phyloP scores from a whole-genome alignment of 345 rosid species.

The Gossypium ekmanianum region DNA sequence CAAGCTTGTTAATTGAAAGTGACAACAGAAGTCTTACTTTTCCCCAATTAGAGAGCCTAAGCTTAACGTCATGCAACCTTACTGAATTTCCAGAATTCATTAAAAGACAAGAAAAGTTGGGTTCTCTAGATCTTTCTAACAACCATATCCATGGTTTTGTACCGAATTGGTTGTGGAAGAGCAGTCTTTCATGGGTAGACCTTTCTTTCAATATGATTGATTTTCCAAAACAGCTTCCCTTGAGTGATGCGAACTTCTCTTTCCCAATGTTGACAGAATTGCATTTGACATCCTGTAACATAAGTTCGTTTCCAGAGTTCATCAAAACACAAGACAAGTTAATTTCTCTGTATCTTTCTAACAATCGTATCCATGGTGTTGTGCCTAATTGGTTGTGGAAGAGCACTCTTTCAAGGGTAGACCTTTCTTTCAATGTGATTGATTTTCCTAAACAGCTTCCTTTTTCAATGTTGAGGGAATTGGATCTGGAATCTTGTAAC shows the following conservation, averaged over 20 bases:
- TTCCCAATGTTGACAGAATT: neutral
- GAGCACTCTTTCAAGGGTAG: rapidly evolving
- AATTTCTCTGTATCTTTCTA: neutral
- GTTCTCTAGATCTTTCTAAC: too few species aligned
- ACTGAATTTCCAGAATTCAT: constrained; percentile 1
- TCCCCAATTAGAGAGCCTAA: neutral
- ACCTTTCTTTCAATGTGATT: too few species aligned
- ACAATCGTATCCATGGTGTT: neutral
- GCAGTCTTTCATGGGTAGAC: too few species aligned
- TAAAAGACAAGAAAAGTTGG: neutral
- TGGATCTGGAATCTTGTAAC: too few species aligned
- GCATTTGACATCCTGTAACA: rapidly evolving
- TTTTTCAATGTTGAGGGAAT: too few species aligned
- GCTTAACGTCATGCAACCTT: neutral
- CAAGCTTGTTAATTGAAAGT: neutral
- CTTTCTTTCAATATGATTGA: too few species aligned
- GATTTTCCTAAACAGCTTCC: too few species aligned
- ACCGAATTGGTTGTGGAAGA: too few species aligned
- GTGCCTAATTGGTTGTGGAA: too few species aligned
- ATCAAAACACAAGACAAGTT: neutral
- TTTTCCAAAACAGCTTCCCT: too few species aligned
- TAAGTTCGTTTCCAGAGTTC: too few species aligned
- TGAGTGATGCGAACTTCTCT: neutral
- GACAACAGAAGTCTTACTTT: neutral
- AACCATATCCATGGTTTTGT: too few species aligned